Evolutionary conservation across 345 rosid genomes (phyloP).

Genomic region (Euphorbia peplus): DNA sequence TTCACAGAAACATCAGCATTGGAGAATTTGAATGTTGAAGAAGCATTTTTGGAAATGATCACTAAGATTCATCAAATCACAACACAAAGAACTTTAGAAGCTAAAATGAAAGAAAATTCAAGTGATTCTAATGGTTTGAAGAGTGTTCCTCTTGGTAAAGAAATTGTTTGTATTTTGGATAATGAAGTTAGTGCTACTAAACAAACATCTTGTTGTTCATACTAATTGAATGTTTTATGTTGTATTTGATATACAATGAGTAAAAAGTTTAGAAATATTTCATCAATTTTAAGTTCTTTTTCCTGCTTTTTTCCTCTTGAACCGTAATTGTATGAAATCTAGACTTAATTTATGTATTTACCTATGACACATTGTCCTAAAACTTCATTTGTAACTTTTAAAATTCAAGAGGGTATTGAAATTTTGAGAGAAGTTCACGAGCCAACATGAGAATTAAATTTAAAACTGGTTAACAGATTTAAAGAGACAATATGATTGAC

Average conservation of each 20-base stretch:
- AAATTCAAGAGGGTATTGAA: no score
- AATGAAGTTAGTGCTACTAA: conserved; percentile 74
- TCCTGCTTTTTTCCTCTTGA: background rate
- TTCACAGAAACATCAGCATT: conserved; percentile 81
- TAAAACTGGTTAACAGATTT: no score
- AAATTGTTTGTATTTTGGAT: conserved; percentile 39
- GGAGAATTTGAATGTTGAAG: conserved; percentile 67
- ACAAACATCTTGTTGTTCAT: conserved; percentile 51
- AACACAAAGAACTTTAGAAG: conserved; percentile 46
- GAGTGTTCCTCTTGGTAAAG: conserved; percentile 47
- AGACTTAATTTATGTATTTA: no score
- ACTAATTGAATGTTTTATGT: conserved; percentile 3
- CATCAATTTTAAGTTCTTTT: background rate
- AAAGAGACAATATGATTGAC: no score
- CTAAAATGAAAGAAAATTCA: conserved; percentile 36
- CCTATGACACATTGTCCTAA: no score
- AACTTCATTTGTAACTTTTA: no score
- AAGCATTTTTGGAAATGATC: conserved; percentile 67
- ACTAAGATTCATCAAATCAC: conserved; percentile 46
- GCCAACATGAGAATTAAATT: no score
- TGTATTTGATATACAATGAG: no score
- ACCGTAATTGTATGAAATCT: no score
- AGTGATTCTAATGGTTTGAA: background rate
- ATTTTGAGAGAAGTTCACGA: no score
- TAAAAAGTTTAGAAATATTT: conserved; percentile 4